Evolutionary conservation across 345 rosid species (phyloP), one percentile per base, ranked within the genome.

Genomic region (Ricinus communis): DNA sequence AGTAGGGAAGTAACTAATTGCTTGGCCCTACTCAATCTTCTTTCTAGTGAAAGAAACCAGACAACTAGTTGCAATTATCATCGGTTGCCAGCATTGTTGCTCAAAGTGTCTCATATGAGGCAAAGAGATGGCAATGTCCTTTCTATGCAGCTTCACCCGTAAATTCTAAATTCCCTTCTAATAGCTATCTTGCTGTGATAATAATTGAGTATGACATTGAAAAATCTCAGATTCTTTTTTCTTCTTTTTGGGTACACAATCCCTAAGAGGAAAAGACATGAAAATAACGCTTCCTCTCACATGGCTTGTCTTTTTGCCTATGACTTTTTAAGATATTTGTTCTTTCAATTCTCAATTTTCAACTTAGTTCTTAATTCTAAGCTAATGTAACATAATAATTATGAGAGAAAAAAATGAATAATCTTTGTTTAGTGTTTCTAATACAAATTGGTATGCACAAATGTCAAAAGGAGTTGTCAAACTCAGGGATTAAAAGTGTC

Each of bases 271-370:
- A 62, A n/a, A 11, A 40, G 41, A 5, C 57, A 53, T 8, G 14
- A 53, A 58, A 57, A 15, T 15, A 54, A 57, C 22, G 28, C 9
- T 4, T 62, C 18, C 8, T 14, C 51, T 22, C 66, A 62, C 66
- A 62, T 62, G 31, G 66, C 31, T 62, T 62, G 66, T 62, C 65
- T 62, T 62, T 59, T n/a, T n/a, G n/a, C n/a, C n/a, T n/a, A n/a
- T n/a, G n/a, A n/a, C n/a, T n/a, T n/a, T n/a, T n/a, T n/a, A n/a
- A n/a, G n/a, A n/a, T n/a, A n/a, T n/a, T n/a, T n/a, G n/a, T n/a
- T n/a, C n/a, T n/a, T n/a, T n/a, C n/a, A n/a, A n/a, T n/a, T n/a
- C 43, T 33, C 6, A 41, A 19, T 59, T 12, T 59, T 12, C 19
- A n/a, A 6, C 24, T 60, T 3, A 61, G 14, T 13, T 33, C 6